Base-by-base conservation (phyloP, 495 filamentous ascomycete species). In the Xylaria nigripes region DNA sequence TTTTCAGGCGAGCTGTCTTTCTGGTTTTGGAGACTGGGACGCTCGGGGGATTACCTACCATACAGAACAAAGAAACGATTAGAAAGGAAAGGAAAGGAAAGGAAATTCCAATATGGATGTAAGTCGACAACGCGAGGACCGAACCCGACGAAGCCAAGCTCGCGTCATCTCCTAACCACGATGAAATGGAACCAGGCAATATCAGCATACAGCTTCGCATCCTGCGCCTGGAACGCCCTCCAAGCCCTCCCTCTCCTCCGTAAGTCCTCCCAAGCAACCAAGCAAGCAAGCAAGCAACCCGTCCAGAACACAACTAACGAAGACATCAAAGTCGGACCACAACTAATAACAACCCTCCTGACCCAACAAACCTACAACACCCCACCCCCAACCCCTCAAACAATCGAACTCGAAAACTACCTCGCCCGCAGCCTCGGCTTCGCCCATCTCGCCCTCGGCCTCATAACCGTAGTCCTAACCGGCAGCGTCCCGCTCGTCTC, bases 401-500 rank as follows among this genome's bases (percentile, higher is more conserved):
- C 38, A 40, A 7, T 21, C 22, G 45, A 50, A 2, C 27, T 89
- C n/a, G 87, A 91, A 67, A 63, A 76, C 10, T 94, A 94, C 72
- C 79, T 90, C 61, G 79, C 82, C 36, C 85, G 87, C 25, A 78
- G 76, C 22, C 70, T 89, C 0, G 87, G 87, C 41, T 65, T 94
- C 32, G 66, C 80, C 19, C 71, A 89, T 24, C 61, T 95, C 18
- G 74, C 84, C 24, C 68, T 95, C 18, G 84, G 81, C 34, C 57
- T 81, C 10, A 66, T 92, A 30, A 77, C 77, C 6, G 68, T 90
- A 30, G 76, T 90, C 50, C 71, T 92, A 1, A 86, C 86, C 0
- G 90, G 89, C 50, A 79, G 79, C 5, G 76, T 95, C n/a, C 90
- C 89, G 0, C 68, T 94, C 16, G 79, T 77, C 2, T 75, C 81